These are phyloP conservation scores for Juglanconis sp. DNA, from an alignment of 2,329 filamentous ascomycete genomes.

Conservation along the genomic window DNA sequence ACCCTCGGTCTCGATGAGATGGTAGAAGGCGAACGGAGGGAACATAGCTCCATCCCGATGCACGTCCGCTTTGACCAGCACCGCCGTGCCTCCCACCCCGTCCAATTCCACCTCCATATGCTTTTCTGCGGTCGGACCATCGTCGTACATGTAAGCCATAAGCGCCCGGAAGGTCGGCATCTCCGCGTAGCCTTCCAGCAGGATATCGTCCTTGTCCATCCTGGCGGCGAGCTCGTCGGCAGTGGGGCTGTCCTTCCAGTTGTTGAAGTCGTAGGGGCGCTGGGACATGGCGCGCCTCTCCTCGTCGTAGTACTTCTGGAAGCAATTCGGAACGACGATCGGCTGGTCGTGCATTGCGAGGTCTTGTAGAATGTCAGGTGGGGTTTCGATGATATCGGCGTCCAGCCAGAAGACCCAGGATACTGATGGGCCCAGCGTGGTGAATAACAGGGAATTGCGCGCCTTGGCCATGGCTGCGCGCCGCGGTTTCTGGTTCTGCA, in stretches of 20 bases:
- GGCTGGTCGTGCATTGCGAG: slow-evolving; percentile 82
- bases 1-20: slow-evolving; percentile 95
- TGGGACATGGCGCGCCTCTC: slow-evolving; percentile 68
- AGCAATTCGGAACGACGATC: slow-evolving; percentile 95
- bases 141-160: slow-evolving; percentile 77
- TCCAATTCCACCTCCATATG: slow-evolving; percentile 72
- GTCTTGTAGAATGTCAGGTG: slow-evolving; percentile 82
- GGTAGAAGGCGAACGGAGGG: slow-evolving; percentile 91
- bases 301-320: slow-evolving; percentile 74
- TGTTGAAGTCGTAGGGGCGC: slow-evolving; percentile 94
- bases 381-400: slow-evolving; percentile 86
- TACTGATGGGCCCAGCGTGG: slow-evolving; percentile 83
- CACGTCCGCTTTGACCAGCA: slow-evolving; percentile 94
- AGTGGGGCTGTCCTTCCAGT: slow-evolving; percentile 85
- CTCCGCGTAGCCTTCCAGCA: slow-evolving; percentile 89
- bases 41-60: slow-evolving; percentile 99
- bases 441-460: slow-evolving; percentile 91
- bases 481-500: slow-evolving; percentile 82
- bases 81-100: slow-evolving; percentile 87
- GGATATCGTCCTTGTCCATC: slow-evolving; percentile 88
- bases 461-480: slow-evolving; percentile 90
- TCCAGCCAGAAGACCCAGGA: slow-evolving; percentile 98
- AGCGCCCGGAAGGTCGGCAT: slow-evolving; percentile 88
- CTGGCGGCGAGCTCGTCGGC: slow-evolving; percentile 71
- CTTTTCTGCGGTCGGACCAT: slow-evolving; percentile 45